These are phyloP conservation scores for Cyclotella atomus DNA, from an alignment of 108 stramenopile species.

Conservation along the genomic window DNA sequence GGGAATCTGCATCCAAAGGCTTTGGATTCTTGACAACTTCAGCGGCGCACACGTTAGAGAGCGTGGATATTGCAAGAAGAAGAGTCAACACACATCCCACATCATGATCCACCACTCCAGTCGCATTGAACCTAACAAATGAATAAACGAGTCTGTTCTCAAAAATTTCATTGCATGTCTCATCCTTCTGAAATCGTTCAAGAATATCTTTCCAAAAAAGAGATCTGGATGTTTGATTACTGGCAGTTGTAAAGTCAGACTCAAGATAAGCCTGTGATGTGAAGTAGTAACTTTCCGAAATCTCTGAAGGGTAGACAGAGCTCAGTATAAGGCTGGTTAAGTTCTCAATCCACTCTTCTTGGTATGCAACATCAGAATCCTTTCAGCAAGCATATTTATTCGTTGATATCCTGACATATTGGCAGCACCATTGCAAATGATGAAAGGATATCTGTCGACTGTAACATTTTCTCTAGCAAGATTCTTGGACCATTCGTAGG, in stretches of 20 bases:
- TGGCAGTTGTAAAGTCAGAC: not conserved
- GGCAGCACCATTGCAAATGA: constrained; percentile 16
- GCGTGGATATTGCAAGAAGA: not conserved
- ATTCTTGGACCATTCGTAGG: constrained; percentile 24
- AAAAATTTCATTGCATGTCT: constrained; percentile 11
- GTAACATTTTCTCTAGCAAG: not conserved
- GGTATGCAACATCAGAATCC: not conserved
- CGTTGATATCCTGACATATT: constrained; percentile 22
- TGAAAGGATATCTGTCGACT: constrained; percentile 18
- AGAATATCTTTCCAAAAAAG: constrained; percentile 15
- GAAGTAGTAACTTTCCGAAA: constrained; percentile 16
- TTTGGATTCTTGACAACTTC: constrained; percentile 2
- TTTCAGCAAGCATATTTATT: not conserved
- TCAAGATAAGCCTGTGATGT: constrained; percentile 14
- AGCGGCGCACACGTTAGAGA: constrained; percentile 17
- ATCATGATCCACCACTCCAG: constrained; percentile 17
- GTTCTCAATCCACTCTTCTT: not conserved
- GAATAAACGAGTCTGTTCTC: constrained; percentile 1
- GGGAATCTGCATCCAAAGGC: not conserved
- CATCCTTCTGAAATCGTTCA: constrained; percentile 3
- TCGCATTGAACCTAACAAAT: constrained; percentile 12
- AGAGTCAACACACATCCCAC: constrained; percentile 17
- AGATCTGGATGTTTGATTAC: constrained; percentile 2
- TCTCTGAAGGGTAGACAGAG: not conserved
- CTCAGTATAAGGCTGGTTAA: not conserved